These are phyloP conservation scores for Moesziomyces aphidis DNA, from an alignment of 1,284 basidiomycete species.

Conservation along the genomic window DNA sequence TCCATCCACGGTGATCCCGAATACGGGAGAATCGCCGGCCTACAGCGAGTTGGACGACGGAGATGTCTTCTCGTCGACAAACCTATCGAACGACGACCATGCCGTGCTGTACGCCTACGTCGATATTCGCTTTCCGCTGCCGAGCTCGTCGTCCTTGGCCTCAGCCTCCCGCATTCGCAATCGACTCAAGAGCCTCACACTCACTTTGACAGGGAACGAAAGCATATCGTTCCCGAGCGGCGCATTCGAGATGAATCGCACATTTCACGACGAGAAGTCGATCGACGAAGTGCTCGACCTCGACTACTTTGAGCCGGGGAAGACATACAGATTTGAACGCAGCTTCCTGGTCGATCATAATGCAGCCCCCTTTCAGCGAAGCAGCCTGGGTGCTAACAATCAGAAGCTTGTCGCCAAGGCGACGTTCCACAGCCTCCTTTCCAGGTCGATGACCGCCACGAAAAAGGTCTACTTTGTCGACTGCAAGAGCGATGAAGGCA, in stretches of 20 bases:
- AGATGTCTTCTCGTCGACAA: slow-evolving; percentile 6
- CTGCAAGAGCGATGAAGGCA: slow-evolving; percentile 29
- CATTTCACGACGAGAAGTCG: slow-evolving; percentile 17
- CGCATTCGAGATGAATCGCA: slow-evolving; percentile 14
- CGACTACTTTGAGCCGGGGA: slow-evolving; percentile 23
- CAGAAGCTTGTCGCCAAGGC: slow-evolving; percentile 34
- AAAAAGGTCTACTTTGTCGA: slow-evolving; percentile 41
- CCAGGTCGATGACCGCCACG: slow-evolving; percentile 18
- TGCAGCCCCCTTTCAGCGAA: slow-evolving; percentile 24
- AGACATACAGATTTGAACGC: slow-evolving; percentile 29
- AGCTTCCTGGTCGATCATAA: slow-evolving; percentile 33
- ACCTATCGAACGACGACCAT: slow-evolving; percentile 22
- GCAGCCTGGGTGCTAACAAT: slow-evolving; percentile 26
- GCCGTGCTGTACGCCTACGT: slow-evolving; percentile 34
- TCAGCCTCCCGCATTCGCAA: slow-evolving; percentile 14
- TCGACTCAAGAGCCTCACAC: slow-evolving; percentile 28
- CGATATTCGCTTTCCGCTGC: slow-evolving; percentile 14
- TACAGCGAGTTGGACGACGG: slow-evolving; percentile 21
- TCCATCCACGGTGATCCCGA: slow-evolving; percentile 1
- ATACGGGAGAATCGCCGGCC: slow-evolving; percentile 7
- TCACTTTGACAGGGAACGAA: slow-evolving; percentile 21
- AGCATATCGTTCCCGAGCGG: slow-evolving; percentile 34
- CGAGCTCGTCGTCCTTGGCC: slow-evolving; percentile 7
- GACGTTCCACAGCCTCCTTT: slow-evolving; percentile 17
- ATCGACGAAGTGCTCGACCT: slow-evolving; percentile 21